Percentiles rank a stretch among this genome's conserved stretches.
Conservation (phyloP, 2,329 filamentous ascomycete species). For the Fonsecaea multimorphosa region DNA sequence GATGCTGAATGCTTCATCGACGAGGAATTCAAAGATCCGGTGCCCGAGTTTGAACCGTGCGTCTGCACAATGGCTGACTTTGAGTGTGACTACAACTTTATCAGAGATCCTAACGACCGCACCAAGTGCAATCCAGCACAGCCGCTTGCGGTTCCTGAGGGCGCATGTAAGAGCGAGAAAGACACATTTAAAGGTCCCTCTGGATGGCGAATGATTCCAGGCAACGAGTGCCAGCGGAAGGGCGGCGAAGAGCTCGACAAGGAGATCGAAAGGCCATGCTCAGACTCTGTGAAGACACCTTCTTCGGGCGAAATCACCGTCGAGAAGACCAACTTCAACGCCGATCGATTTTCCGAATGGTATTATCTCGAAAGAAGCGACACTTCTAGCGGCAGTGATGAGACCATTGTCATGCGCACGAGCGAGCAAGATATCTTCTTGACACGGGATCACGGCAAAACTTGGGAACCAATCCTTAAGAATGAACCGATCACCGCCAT, state of each 20-base stretch:
- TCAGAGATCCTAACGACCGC: constrained; percentile 65
- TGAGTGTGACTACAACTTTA: constrained; percentile 95
- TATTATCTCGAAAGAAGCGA: constrained; percentile 81
- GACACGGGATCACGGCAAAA: constrained; percentile 86
- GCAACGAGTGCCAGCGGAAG: constrained; percentile 71
- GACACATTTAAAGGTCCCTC: constrained; percentile 84
- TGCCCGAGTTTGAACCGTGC: constrained; percentile 73
- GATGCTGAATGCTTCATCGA: constrained; percentile 88
- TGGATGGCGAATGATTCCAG: constrained; percentile 90
- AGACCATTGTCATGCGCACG: constrained; percentile 71
- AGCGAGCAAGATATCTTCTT: constrained; percentile 69
- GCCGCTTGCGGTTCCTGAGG: constrained; percentile 70
- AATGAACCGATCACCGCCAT: constrained; percentile 73
- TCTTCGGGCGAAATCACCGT: constrained; percentile 71
- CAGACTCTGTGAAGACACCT: constrained; percentile 61
- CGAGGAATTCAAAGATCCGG: constrained; percentile 79
- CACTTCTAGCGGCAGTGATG: constrained; percentile 68
- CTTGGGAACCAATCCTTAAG: constrained; percentile 74
- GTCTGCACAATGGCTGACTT: constrained; percentile 85
- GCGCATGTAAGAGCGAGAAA: constrained; percentile 72
- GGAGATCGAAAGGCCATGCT: constrained; percentile 76
- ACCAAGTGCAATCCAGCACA: constrained; percentile 69
- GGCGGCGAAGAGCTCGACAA: constrained; percentile 72
- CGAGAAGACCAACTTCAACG: constrained; percentile 68
- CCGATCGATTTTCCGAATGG: constrained; percentile 61